Percentiles rank a stretch among this genome's conserved stretches.
phyloP scores from a whole-genome alignment of 2,329 filamentous ascomycete genomes.

The Aspergillus phoenicis region DNA sequence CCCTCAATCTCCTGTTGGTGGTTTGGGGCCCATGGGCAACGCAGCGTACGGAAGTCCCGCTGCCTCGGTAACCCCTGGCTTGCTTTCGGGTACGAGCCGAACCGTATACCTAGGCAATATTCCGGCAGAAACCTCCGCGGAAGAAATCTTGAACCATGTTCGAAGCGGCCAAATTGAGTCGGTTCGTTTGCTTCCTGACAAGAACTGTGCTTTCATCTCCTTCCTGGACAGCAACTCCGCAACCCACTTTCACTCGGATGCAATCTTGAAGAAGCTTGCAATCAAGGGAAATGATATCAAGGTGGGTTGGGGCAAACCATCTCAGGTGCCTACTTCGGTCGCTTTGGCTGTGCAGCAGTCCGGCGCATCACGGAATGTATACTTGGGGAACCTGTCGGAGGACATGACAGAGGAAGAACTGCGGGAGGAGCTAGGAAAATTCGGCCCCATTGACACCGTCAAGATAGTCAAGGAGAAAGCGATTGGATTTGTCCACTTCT shows the following conservation, averaged over 20 bases:
- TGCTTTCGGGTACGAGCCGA: conserved; percentile 87
- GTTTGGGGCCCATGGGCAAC: conserved; percentile 66
- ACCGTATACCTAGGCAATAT: conserved; percentile 98
- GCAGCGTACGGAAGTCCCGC: conserved; percentile 66
- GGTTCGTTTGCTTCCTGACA: conserved; percentile 93
- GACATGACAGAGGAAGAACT: conserved; percentile 89
- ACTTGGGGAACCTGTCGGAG: conserved; percentile 89
- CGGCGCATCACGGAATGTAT: conserved; percentile 94
- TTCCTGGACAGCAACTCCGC: conserved; percentile 97
- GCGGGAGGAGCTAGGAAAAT: conserved; percentile 92
- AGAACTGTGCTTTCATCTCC: conserved; percentile 99
- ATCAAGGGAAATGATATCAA: conserved; percentile 99
- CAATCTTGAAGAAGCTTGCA: conserved; percentile 98
- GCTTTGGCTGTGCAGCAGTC: conserved; percentile 97
- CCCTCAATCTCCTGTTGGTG: conserved; percentile 82
- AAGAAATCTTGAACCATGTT: conserved; percentile 95
- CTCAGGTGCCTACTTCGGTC: conserved; percentile 94
- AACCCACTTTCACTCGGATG: conserved; percentile 98
- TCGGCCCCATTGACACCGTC: conserved; percentile 93
- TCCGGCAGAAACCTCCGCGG: conserved; percentile 92
- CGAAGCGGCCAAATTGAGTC: conserved; percentile 98
- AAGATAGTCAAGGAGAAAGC: conserved; percentile 98
- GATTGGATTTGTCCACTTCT: conserved; percentile 96
- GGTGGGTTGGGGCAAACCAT: conserved; percentile 98
- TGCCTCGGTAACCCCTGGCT: conserved; percentile 74